Evolutionary conservation across 345 rosid genomes (phyloP), one percentile per base, ranked within the genome.

Genomic region (Eucalyptus victrix): DNA sequence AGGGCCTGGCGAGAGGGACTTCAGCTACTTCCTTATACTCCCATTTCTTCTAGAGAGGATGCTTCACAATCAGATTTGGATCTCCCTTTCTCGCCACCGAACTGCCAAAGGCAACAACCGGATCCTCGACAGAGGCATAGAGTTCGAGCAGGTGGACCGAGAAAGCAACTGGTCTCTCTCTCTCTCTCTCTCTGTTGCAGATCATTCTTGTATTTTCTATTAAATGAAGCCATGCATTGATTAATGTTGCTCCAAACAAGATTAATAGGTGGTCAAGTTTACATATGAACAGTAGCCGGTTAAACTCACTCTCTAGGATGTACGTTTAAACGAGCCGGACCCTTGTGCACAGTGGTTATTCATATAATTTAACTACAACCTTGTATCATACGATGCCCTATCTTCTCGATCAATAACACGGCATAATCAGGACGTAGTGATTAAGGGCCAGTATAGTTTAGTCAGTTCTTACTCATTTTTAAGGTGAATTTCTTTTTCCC

Each of bases 131-230:
- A 95, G 91, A 89, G 88, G 90, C 89, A 94, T 96, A 49, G 98
- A 96, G 87, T 94, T 94, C 92, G 93, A 94, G 16, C 98, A 95
- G 91, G 94, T 95, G 19, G 96, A 94, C 86, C 88, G 98, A 44
- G 97, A 96, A 90, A 92, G 90, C 53, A 92, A 93, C 5, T 96
- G 98, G 96, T 96, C 12, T 17, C 42, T 28, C 44, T 47, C 28
- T 65, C 65, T n/a, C n/a, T 56, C 60, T 56, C 60, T 54, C 26
- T 32, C 3, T 5, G 24, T 9, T 4, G 12, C 14, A 9, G 45
- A 32, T 37, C 24, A 34, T 34, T 67, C 42, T 34, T 34, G 4
- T 5, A 5, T 9, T 37, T 37, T 34, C 26, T 72, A 45, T 34
- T 32, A 69, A 69, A 19, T 17, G 80, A 69, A 72, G 4, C 4